Evolutionary conservation across 495 filamentous ascomycete species (phyloP), one percentile per base, ranked within the genome.

Genomic region (Annulohypoxylon moriforme): DNA sequence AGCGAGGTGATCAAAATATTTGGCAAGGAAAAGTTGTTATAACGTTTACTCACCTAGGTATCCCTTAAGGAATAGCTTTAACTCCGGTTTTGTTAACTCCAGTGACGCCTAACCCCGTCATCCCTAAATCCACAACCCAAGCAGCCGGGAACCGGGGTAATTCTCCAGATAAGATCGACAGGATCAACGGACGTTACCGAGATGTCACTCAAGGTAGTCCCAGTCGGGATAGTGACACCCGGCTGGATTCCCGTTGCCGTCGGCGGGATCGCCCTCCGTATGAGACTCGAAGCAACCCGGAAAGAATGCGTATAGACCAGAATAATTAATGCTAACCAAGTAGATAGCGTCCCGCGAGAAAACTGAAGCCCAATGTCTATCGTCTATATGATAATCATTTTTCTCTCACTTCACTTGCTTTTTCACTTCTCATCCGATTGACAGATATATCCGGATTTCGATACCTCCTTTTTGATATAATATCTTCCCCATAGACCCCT

Each of bases 91-190:
- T 16, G 25, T 31, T 53, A 29, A 53, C 25, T 53, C 49, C 49
- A 53, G 11, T 25, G 24, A 49, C 14, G 25, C 3, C 11, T 31
- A 53, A 53, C 49, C 14, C 49, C 49, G 27, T 14, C 25, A 53
- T 31, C 49, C 49, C 49, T 8, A 8, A 24, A 11, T 3, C 24
- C 25, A 31, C 14, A 29, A 53, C 14, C 49, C 49, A 16, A 20
- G n/a, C 40, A 18, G n/a, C 13, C 40, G 10, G 14, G 29, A 34
- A 11, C 16, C 50, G 50, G 29, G 14, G 1, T 25, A 53, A 55
- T 50, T 25, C 46, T 25, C 46, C 46, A 50, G 16, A 55, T 55
- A 2, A 14, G 47, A 52, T 52, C 22, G 47, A 52, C 24, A n/a
- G 14, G 24, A 52, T 52, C 20, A 11, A 14, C 10, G 20, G 46